phyloP scores from a whole-genome alignment of 2,329 filamentous ascomycete species.

The Colletotrichum euphorbiae region DNA sequence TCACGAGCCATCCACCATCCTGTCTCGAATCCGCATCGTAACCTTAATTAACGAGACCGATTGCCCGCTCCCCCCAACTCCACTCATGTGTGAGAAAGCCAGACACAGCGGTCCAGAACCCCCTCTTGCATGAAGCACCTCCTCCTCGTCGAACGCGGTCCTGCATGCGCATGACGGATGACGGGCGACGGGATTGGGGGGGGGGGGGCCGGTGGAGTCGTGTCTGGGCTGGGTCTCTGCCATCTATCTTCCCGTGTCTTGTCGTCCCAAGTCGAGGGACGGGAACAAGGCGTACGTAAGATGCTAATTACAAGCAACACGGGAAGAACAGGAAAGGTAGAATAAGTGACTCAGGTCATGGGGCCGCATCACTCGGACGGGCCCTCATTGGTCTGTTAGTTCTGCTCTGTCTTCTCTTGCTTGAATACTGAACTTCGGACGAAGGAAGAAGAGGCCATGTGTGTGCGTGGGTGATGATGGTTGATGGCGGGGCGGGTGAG shows the following conservation, averaged over 20 bases:
- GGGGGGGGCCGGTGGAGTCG: conserved; percentile 9
- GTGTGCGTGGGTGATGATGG: neutral
- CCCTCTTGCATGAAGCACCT: conserved; percentile 32
- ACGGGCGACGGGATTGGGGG: neutral
- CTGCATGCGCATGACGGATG: conserved; percentile 34
- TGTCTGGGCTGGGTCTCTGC: neutral
- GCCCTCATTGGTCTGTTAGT: neutral
- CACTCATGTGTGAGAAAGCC: conserved; percentile 24
- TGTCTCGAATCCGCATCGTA: neutral
- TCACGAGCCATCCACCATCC: neutral
- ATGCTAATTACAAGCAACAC: neutral
- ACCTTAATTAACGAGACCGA: neutral
- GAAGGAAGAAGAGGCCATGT: conserved; percentile 18
- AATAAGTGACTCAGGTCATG: neutral
- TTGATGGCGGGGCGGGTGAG: no score
- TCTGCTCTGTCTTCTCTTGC: neutral
- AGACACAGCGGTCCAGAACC: conserved; percentile 35
- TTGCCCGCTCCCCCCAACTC: neutral
- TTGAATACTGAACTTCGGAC: conserved; percentile 18
- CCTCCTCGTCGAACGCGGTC: conserved; percentile 32
- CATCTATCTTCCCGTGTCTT: neutral
- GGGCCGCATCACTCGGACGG: neutral
- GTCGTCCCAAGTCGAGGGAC: conserved; percentile 27
- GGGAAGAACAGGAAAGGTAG: conserved; percentile 16
- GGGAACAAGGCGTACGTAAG: conserved; percentile 18